Evolutionary conservation across 768 basidiomycete genomes (phyloP).

Genomic region (Mycena sanguinolenta): DNA sequence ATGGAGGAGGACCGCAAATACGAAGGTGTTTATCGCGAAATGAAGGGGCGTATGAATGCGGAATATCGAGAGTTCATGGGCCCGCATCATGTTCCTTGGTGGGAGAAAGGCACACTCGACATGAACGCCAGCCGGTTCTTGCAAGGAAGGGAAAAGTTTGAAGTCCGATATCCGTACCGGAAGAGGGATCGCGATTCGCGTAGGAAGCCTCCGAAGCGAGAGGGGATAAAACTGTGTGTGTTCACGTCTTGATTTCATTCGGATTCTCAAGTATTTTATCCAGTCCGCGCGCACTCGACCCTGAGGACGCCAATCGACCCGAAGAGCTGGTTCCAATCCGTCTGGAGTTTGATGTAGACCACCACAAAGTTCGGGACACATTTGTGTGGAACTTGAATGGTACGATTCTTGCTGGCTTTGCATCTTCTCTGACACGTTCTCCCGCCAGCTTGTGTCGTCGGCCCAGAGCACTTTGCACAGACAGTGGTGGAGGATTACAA

Average conservation of each 20-base stretch:
- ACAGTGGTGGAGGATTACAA: constrained; percentile 92
- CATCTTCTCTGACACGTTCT: background rate
- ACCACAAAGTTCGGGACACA: constrained; percentile 93
- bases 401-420: constrained; percentile 51
- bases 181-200: constrained; percentile 56
- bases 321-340: constrained; percentile 95
- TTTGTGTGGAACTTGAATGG: constrained; percentile 98
- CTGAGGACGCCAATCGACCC: constrained; percentile 68
- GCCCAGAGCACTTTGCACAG: constrained; percentile 91
- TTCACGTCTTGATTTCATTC: constrained; percentile 19
- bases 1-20: constrained; percentile 74
- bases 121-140: constrained; percentile 54
- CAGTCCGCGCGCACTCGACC: constrained; percentile 70
- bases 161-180: constrained; percentile 60
- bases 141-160: constrained; percentile 63
- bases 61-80: constrained; percentile 64
- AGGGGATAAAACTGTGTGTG: constrained; percentile 85
- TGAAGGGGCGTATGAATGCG: constrained; percentile 65
- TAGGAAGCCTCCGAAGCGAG: constrained; percentile 69
- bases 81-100: constrained; percentile 64
- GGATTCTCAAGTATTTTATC: constrained; percentile 33
- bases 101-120: constrained; percentile 68
- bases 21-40: constrained; percentile 60
- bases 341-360: constrained; percentile 96
- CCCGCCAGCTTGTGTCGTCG: constrained; percentile 83